phyloP scores from a whole-genome alignment of 208 protist genomes.

The Acanthamoeba pearcei region DNA sequence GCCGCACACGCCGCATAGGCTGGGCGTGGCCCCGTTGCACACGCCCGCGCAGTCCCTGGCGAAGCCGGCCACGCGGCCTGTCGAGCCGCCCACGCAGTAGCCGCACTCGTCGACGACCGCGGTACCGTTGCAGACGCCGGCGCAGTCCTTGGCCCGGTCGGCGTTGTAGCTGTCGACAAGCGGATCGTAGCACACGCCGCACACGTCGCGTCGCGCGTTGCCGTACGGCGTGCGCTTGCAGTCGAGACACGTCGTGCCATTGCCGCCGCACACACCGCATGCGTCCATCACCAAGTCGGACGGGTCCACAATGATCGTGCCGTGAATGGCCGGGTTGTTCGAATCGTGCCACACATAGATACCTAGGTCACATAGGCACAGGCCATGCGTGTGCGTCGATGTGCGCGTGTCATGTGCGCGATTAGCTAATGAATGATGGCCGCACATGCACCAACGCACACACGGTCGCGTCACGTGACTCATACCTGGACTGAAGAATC shows the following conservation, averaged over 20 bases:
- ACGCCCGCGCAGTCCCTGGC: slow-evolving; percentile 40
- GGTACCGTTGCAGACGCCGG: slow-evolving; percentile 52
- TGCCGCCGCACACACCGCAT: slow-evolving; percentile 69
- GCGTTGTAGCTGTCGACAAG: slow-evolving; percentile 8
- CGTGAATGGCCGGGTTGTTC: slow-evolving; percentile 21
- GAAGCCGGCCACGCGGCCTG: not conserved
- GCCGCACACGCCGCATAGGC: not conserved
- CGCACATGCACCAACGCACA: too few species aligned
- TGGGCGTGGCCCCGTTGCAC: slow-evolving; percentile 36
- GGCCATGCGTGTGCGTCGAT: too few species aligned
- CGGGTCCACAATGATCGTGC: slow-evolving; percentile 16
- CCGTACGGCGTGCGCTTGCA: slow-evolving; percentile 17
- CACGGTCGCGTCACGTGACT: too few species aligned
- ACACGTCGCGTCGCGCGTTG: not conserved
- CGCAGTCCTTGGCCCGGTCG: slow-evolving; percentile 24
- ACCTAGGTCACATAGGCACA: too few species aligned
- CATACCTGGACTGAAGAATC: not conserved
- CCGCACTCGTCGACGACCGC: slow-evolving; percentile 3
- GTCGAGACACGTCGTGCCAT: slow-evolving; percentile 38
- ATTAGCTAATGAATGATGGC: too few species aligned
- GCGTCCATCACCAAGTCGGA: slow-evolving; percentile 12
- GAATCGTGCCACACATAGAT: slow-evolving; percentile 72
- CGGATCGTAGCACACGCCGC: slow-evolving; percentile 69
- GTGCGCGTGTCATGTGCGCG: too few species aligned
- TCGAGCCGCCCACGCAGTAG: slow-evolving; percentile 39